A percentile compares a stretch with the other conserved stretches of the same genome.
phyloP scores from a whole-genome alignment of 2,329 filamentous ascomycete species.

The Lojkania enalia region DNA sequence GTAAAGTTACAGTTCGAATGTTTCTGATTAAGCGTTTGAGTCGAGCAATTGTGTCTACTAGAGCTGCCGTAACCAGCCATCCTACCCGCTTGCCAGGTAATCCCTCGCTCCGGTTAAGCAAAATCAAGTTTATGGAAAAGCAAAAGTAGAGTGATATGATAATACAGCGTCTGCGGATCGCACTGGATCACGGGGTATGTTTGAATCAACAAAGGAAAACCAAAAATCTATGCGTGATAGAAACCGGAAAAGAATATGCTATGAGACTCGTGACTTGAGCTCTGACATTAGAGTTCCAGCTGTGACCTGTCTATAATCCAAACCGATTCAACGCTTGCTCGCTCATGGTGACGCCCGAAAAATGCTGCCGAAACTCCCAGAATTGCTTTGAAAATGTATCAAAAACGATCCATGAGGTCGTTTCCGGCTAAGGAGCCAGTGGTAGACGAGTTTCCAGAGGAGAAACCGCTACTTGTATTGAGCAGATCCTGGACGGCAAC shows the following conservation, averaged over 20 bases:
- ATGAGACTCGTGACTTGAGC: constrained; percentile 36
- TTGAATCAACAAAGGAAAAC: constrained; percentile 30
- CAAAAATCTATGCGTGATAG: constrained; percentile 1
- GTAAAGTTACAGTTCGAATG: constrained; percentile 24
- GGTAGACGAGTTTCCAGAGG: constrained; percentile 76
- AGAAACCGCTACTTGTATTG: constrained; percentile 64
- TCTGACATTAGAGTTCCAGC: constrained; percentile 25
- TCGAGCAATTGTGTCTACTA: constrained; percentile 35
- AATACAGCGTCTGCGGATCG: constrained; percentile 40
- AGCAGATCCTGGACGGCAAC: constrained; percentile 85
- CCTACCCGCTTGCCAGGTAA: constrained; percentile 13
- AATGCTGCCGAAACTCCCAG: constrained; percentile 42
- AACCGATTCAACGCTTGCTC: constrained; percentile 35
- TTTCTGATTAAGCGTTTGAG: constrained; percentile 41
- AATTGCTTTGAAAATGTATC: constrained; percentile 22
- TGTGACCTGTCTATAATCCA: constrained; percentile 32
- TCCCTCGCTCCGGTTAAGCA: constrained; percentile 17
- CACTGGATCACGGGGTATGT: constrained; percentile 41
- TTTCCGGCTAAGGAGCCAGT: constrained; percentile 74
- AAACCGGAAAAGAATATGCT: constrained; percentile 7
- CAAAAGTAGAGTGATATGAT: constrained; percentile 30
- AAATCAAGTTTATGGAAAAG: constrained; percentile 14
- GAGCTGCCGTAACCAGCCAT: constrained; percentile 34
- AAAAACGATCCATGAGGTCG: constrained; percentile 44
- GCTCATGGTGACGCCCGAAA: constrained; percentile 24